Percentiles rank a stretch among this genome's conserved stretches.
phyloP scores from a whole-genome alignment of 768 basidiomycete genomes.

The Hypsizygus marmoreus region DNA sequence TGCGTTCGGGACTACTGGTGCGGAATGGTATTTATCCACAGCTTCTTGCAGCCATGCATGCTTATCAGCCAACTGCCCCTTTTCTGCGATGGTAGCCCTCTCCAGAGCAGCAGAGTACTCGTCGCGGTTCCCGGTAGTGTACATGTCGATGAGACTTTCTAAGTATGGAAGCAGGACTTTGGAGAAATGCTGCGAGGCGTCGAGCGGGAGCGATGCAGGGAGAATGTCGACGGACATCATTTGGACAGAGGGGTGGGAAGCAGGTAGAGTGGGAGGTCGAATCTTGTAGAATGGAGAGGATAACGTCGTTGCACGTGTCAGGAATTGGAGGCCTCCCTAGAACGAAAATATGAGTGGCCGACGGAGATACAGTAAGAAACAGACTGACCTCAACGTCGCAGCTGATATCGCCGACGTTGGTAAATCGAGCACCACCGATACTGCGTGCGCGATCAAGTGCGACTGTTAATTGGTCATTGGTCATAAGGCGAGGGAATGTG shows the following conservation, averaged over 20 bases:
- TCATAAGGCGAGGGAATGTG: constrained; percentile 78
- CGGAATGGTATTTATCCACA: constrained; percentile 46
- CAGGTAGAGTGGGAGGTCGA: constrained; percentile 40
- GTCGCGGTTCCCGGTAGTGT: constrained; percentile 26
- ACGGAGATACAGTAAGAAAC: not conserved
- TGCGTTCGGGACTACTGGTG: no score
- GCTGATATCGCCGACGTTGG: constrained; percentile 83
- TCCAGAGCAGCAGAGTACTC: constrained; percentile 50
- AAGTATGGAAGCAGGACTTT: constrained; percentile 68
- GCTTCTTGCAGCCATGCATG: constrained; percentile 62
- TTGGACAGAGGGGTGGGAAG: constrained; percentile 57
- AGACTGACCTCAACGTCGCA: constrained; percentile 76
- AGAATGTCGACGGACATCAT: constrained; percentile 93
- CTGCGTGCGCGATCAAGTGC: constrained; percentile 51
- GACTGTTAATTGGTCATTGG: constrained; percentile 56
- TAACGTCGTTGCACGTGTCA: constrained; percentile 76
- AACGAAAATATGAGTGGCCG: not conserved
- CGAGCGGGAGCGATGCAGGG: constrained; percentile 79
- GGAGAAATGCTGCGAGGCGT: constrained; percentile 81
- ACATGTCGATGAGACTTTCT: constrained; percentile 49
- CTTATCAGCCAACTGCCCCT: constrained; percentile 52
- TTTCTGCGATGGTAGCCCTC: constrained; percentile 69
- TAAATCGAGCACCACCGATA: constrained; percentile 58
- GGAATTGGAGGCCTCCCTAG: constrained; percentile 85
- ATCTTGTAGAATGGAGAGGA: constrained; percentile 69